phyloP scores from a whole-genome alignment of 345 rosid species.

The Salix viminalis region DNA sequence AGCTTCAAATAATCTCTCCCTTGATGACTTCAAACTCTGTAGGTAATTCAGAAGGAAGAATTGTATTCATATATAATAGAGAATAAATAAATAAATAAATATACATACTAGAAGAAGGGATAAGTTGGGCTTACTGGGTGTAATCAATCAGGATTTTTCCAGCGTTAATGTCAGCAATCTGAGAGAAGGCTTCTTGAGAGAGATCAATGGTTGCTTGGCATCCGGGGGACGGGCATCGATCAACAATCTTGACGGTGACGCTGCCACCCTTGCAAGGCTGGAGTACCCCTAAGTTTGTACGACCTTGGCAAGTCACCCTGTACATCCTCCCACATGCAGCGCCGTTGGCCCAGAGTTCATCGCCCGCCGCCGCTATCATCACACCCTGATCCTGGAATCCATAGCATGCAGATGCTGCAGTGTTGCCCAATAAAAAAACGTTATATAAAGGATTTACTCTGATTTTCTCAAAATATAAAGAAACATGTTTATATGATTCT shows the following conservation, averaged over 20 bases:
- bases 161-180: slow-evolving; percentile 22
- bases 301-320: slow-evolving; percentile 7
- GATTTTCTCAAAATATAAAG: no score
- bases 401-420: slow-evolving; percentile 22
- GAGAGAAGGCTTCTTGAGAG: slow-evolving; percentile 31
- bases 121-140: slow-evolving; percentile 17
- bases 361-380: slow-evolving; percentile 15
- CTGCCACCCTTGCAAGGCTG: slow-evolving; percentile 16
- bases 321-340: slow-evolving; percentile 15
- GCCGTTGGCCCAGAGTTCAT: slow-evolving; percentile 5
- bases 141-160: slow-evolving; percentile 28
- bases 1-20: no score
- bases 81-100: background rate
- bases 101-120: background rate
- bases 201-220: slow-evolving; percentile 30
- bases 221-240: slow-evolving; percentile 11
- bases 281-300: background rate
- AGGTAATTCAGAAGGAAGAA: background rate
- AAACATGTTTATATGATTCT: no score
- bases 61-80: background rate
- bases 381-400: slow-evolving; percentile 6
- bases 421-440: background rate
- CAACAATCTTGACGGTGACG: slow-evolving; percentile 22
- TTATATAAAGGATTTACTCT: no score
- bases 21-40: no score